Conservation (phyloP, 352 stramenopile genomes). For the Globisporangium sylvaticum region DNA sequence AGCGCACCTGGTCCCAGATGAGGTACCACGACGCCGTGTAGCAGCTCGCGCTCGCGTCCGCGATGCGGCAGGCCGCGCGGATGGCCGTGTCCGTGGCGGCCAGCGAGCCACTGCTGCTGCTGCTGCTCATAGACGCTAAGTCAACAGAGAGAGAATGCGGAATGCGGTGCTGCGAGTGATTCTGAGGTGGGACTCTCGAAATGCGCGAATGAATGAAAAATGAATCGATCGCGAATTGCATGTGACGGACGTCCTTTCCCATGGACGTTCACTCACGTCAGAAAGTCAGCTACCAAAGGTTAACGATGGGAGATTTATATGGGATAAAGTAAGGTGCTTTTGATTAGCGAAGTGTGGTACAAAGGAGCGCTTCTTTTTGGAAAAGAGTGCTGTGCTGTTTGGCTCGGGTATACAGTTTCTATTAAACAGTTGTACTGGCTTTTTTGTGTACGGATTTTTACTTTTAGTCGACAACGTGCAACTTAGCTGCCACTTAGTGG, state of each 20-base stretch:
- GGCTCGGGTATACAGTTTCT: too few species aligned
- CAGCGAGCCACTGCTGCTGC: background rate
- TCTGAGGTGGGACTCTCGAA: background rate
- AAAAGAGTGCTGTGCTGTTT: too few species aligned
- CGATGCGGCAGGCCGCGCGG: constrained; percentile 48
- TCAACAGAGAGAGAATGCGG: background rate
- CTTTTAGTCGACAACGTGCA: too few species aligned
- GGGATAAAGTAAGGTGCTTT: background rate
- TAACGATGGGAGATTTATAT: background rate
- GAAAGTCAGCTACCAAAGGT: constrained; percentile 1
- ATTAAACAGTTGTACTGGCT: too few species aligned
- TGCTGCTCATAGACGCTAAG: constrained; percentile 1
- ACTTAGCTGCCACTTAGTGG: background rate
- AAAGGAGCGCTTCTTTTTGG: background rate
- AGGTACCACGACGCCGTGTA: constrained; percentile 84
- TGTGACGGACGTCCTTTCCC: background rate
- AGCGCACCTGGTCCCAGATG: constrained; percentile 75
- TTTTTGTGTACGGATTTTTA: too few species aligned
- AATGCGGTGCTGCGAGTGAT: background rate
- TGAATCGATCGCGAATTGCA: too few species aligned
- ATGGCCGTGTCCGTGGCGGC: background rate
- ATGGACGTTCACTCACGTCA: background rate
- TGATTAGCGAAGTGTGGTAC: too few species aligned
- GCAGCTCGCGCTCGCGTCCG: constrained; percentile 45
- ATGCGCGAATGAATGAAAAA: background rate